phyloP scores from a whole-genome alignment of 257 asterid genomes.

The Buddleja alternifolia region DNA sequence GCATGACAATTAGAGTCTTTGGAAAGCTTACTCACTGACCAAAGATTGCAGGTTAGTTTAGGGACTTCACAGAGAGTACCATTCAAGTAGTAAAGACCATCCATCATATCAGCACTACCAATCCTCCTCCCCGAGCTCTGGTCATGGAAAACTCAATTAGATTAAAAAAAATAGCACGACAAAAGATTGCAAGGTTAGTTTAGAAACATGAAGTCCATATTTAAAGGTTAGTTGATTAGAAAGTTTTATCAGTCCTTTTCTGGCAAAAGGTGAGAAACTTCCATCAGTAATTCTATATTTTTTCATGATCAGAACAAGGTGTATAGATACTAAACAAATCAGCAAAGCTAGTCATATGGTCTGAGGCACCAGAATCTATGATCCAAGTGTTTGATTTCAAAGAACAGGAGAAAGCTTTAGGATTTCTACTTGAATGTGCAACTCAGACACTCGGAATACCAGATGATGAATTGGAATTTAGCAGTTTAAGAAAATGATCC shows the following conservation, averaged over 20 bases:
- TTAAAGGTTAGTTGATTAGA: no score
- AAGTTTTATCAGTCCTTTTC: no score
- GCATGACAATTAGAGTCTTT: slow-evolving; percentile 6
- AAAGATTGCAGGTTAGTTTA: slow-evolving; percentile 1
- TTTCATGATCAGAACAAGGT: neutral
- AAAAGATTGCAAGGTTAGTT: no score
- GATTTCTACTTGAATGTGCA: neutral
- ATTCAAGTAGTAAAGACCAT: no score
- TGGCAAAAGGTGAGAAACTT: no score
- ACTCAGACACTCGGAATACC: slow-evolving; percentile 8
- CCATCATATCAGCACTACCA: no score
- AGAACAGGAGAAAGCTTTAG: no score
- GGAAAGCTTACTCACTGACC: neutral
- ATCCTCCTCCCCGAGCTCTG: no score
- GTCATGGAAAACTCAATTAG: no score
- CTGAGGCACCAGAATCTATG: neutral
- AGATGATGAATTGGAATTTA: neutral
- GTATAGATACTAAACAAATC: neutral
- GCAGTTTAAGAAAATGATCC: neutral
- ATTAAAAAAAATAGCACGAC: no score
- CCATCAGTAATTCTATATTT: neutral
- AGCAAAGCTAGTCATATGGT: neutral
- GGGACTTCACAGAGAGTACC: no score
- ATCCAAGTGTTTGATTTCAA: slow-evolving; percentile 4
- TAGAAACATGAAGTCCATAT: slow-evolving; percentile 20